phyloP scores from a whole-genome alignment of 139 green algal species.

The Desmodesmus armatus region DNA sequence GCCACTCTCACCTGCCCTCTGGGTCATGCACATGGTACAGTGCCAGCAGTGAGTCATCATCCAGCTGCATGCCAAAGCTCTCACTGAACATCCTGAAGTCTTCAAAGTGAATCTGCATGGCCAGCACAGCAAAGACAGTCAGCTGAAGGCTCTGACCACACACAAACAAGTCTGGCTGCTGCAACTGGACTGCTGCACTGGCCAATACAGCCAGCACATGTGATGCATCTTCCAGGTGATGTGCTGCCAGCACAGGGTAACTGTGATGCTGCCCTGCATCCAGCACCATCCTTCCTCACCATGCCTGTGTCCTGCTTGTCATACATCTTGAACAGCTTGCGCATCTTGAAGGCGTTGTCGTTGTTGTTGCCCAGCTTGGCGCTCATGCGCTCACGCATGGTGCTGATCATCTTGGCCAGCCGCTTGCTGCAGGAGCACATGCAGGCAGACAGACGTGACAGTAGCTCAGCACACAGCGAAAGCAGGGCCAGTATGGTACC shows the following conservation, averaged over 20 bases:
- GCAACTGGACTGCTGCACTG: not conserved
- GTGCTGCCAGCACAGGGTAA: too few species aligned
- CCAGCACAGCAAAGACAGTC: too few species aligned
- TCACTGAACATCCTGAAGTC: slow-evolving; percentile 85
- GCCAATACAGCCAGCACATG: too few species aligned
- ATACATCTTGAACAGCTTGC: slow-evolving; percentile 85
- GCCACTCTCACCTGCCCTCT: slow-evolving; percentile 16
- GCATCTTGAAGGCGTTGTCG: slow-evolving; percentile 86
- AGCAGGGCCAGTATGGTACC: too few species aligned
- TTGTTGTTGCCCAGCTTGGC: slow-evolving; percentile 83
- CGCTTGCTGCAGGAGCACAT: slow-evolving; percentile 64
- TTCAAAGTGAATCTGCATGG: slow-evolving; percentile 78
- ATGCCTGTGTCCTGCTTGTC: slow-evolving; percentile 69
- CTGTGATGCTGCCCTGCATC: not conserved
- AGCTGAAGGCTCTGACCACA: too few species aligned
- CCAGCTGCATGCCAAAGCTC: slow-evolving; percentile 89
- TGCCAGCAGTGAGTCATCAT: slow-evolving; percentile 85
- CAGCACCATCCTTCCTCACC: slow-evolving; percentile 49
- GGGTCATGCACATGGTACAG: slow-evolving; percentile 73
- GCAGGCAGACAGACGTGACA: too few species aligned
- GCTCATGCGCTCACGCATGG: slow-evolving; percentile 83
- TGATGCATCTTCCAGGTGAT: too few species aligned
- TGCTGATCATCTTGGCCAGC: slow-evolving; percentile 78
- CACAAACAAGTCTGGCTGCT: not conserved
- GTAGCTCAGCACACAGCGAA: not conserved